These are phyloP conservation scores for Xylaria cubensis DNA, from an alignment of 495 filamentous ascomycete genomes.

Conservation along the genomic window DNA sequence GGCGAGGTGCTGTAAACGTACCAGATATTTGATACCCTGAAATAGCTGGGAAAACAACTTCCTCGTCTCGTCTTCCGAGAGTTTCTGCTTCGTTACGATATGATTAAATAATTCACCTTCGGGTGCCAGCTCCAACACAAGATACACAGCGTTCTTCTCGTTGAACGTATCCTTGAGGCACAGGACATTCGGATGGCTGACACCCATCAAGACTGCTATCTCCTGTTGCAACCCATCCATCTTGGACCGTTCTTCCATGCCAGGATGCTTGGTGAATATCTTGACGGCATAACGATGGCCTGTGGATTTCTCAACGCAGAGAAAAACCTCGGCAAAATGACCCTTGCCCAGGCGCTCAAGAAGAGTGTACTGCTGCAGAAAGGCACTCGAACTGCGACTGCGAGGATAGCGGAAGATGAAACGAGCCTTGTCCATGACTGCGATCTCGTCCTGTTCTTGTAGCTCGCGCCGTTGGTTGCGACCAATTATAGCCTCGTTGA, in stretches of 20 bases:
- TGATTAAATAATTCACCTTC: constrained; percentile 96
- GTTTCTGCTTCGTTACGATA: constrained; percentile 86
- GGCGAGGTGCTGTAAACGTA: constrained; percentile 51
- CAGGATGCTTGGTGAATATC: constrained; percentile 82
- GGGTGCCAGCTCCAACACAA: constrained; percentile 88
- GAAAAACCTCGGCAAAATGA: constrained; percentile 93
- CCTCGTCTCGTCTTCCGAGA: constrained; percentile 81
- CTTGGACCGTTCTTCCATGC: constrained; percentile 80
- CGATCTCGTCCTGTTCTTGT: constrained; percentile 86
- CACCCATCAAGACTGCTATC: constrained; percentile 93
- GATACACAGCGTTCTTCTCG: constrained; percentile 86
- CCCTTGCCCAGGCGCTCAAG: constrained; percentile 91
- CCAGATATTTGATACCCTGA: constrained; percentile 91
- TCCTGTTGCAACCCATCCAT: constrained; percentile 90
- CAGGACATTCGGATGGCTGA: constrained; percentile 93
- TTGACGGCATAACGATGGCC: constrained; percentile 92
- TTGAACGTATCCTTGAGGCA: constrained; percentile 96
- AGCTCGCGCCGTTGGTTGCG: constrained; percentile 91
- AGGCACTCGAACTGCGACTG: constrained; percentile 74
- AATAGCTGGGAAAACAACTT: constrained; percentile 92
- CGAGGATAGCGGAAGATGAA: constrained; percentile 92
- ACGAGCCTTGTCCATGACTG: constrained; percentile 78
- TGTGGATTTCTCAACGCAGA: constrained; percentile 84
- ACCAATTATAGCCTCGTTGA: constrained; percentile 90
- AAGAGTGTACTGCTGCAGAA: constrained; percentile 84